A percentile compares a stretch with the other conserved stretches of the same genome.
phyloP scores from a whole-genome alignment of 352 stramenopile species.

The Pythium aphanidermatum region DNA sequence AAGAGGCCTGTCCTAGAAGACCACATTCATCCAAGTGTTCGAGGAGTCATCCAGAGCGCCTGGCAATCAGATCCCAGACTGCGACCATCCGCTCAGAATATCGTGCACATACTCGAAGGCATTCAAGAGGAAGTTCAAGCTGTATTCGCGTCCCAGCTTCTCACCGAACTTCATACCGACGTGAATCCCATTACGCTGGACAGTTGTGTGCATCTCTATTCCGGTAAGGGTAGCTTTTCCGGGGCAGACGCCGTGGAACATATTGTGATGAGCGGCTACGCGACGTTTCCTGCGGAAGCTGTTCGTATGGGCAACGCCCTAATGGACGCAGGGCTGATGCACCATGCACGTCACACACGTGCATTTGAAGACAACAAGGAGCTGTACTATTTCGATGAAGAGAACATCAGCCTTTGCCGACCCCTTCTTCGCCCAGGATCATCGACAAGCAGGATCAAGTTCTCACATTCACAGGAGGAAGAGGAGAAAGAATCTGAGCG shows the following conservation, averaged over 20 bases:
- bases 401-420: constrained; percentile 20
- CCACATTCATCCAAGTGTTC: constrained; percentile 13
- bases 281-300: constrained; percentile 18
- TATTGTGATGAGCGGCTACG: constrained; percentile 25
- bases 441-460: too few species aligned
- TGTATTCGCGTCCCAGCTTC: constrained; percentile 14
- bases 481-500: constrained; percentile 2
- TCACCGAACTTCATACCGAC: constrained; percentile 5
- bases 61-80: constrained; percentile 20
- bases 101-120: constrained; percentile 21
- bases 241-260: constrained; percentile 13
- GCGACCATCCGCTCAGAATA: constrained; percentile 18
- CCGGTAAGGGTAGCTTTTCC: constrained; percentile 7
- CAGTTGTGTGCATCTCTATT: too few species aligned
- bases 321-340: constrained; percentile 42
- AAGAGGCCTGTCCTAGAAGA: constrained; percentile 25
- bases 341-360: constrained; percentile 32
- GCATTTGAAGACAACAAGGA: constrained; percentile 13
- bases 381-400: constrained; percentile 40
- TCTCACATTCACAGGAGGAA: background rate
- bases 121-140: constrained; percentile 20
- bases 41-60: constrained; percentile 21
- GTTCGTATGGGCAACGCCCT: constrained; percentile 37
- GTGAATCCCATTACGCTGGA: background rate
- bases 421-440: constrained; percentile 9